Base-by-base conservation (phyloP, 495 filamentous ascomycete genomes). In the Xylaria telfairii region DNA sequence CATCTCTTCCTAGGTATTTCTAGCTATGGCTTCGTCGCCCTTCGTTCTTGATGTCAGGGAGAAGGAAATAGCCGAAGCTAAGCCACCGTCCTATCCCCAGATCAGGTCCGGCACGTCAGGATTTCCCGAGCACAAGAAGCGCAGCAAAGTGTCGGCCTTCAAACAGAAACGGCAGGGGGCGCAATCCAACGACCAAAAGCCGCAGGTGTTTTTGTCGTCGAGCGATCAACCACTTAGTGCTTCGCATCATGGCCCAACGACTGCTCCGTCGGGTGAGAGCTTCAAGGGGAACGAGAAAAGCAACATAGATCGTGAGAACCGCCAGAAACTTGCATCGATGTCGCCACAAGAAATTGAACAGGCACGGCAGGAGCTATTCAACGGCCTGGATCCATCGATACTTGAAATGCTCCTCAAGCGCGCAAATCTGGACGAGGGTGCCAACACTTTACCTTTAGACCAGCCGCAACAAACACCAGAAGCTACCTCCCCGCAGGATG, bases 121-220 rank as follows among this genome's bases (percentile, higher is more conserved):
- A 0, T 98, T 98, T 71, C 96, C 96, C 32, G 88, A 88, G 53
- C 95, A 92, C 81, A 95, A 92, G 76, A 95, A 91, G 75, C 90
- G 95, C 49, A 82, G 80, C n/a, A 83, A 86, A 49, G 75, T 83
- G 0, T 96, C 93, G 7, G 87, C 90, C 37, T 97, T 97, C 85
- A 94, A 93, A 74, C 89, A 93, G 76, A 89, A 87, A 73, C 83
- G 86, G 69, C 82, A 85, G 26, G 75, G 72, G 1, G 1, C 61
- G 37, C 51, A 39, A 42, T 10, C 46, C 1, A 71, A 72, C 2
- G 49, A 70, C 39, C 67, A 74, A 24, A 69, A 67, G 4, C 34
- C 73, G 4, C 69, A 73, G 15, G 62, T 68, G 6, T 51, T 41
- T 41, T 60, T 70, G 12, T 67, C 74, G 15, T 61, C 71, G 1